Evolutionary conservation across 2,329 filamentous ascomycete species (phyloP).

Genomic region (Dactylonectria macrodidyma): DNA sequence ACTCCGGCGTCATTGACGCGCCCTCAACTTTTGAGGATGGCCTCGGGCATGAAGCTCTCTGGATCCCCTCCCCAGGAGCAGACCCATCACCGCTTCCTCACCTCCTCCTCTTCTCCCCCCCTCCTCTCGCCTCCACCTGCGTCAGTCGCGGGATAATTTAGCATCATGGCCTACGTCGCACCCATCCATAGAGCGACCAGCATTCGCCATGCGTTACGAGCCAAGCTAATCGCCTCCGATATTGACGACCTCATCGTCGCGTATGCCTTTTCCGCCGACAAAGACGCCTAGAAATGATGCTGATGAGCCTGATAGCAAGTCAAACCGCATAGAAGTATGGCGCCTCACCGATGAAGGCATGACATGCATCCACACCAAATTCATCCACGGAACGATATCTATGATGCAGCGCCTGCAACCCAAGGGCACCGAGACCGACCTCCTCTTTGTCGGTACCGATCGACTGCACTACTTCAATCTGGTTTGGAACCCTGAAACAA

Average conservation of each 20-base stretch:
- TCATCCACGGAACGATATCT: slow-evolving; percentile 87
- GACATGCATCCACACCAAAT: slow-evolving; percentile 75
- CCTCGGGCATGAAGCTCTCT: slow-evolving; percentile 43
- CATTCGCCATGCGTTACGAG: slow-evolving; percentile 88
- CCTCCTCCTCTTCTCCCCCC: slow-evolving; percentile 13
- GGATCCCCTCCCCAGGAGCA: slow-evolving; percentile 44
- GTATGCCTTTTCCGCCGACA: slow-evolving; percentile 67
- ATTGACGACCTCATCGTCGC: slow-evolving; percentile 89
- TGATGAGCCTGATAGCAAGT: slow-evolving; percentile 71
- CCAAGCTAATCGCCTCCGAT: slow-evolving; percentile 80
- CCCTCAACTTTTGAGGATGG: slow-evolving; percentile 31
- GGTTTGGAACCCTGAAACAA: slow-evolving; percentile 78
- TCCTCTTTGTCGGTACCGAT: slow-evolving; percentile 94
- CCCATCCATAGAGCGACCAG: slow-evolving; percentile 95
- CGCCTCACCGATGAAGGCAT: slow-evolving; percentile 76
- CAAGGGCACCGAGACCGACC: slow-evolving; percentile 80
- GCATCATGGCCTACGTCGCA: slow-evolving; percentile 89
- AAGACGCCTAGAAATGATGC: slow-evolving; percentile 39
- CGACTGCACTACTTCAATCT: slow-evolving; percentile 92
- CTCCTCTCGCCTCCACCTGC: slow-evolving; percentile 3
- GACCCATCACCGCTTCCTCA: slow-evolving; percentile 23
- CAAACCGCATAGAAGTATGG: slow-evolving; percentile 90
- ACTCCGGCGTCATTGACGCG: slow-evolving; percentile 47
- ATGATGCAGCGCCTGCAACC: slow-evolving; percentile 88
- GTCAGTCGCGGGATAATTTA: slow-evolving; percentile 15